These are phyloP conservation scores for Fomitopsis betulina DNA, from an alignment of 1,284 basidiomycete species.

Conservation along the genomic window DNA sequence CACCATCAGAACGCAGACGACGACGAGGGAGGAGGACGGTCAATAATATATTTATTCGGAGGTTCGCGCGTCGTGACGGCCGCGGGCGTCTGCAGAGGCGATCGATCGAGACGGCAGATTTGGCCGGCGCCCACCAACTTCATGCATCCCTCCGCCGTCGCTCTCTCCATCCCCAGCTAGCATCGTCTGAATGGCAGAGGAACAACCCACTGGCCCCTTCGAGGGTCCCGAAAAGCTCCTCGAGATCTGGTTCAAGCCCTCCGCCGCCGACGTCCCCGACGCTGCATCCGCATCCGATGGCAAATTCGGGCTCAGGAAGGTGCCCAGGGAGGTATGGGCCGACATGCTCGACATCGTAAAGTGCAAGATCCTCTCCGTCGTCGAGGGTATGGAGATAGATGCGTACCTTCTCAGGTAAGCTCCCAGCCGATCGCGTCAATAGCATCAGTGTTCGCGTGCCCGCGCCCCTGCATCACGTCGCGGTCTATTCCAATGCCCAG, in stretches of 20 bases:
- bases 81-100: slow-evolving; percentile 2
- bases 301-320: slow-evolving; percentile 71
- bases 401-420: slow-evolving; percentile 93
- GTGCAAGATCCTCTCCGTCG: slow-evolving; percentile 92
- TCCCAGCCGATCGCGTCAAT: not conserved
- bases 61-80: slow-evolving; percentile 7
- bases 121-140: slow-evolving; percentile 33
- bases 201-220: slow-evolving; percentile 53
- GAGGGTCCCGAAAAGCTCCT: slow-evolving; percentile 96
- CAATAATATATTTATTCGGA: not conserved
- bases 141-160: slow-evolving; percentile 54
- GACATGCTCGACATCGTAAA: slow-evolving; percentile 96
- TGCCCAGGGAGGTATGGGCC: slow-evolving; percentile 85
- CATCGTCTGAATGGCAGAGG: slow-evolving; percentile 29
- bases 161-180: slow-evolving; percentile 49
- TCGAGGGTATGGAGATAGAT: slow-evolving; percentile 86
- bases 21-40: not conserved
- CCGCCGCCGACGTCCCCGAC: slow-evolving; percentile 54
- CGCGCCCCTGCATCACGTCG: not conserved
- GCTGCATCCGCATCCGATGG: slow-evolving; percentile 32
- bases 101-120: slow-evolving; percentile 9
- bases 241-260: slow-evolving; percentile 93
- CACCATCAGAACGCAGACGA: slow-evolving; percentile 19
- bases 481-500: not conserved
- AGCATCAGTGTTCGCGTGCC: not conserved